Percentiles rank a stretch among this genome's conserved stretches.
phyloP scores from a whole-genome alignment of 78 protist species.

The Pelomyxa schiedti region DNA sequence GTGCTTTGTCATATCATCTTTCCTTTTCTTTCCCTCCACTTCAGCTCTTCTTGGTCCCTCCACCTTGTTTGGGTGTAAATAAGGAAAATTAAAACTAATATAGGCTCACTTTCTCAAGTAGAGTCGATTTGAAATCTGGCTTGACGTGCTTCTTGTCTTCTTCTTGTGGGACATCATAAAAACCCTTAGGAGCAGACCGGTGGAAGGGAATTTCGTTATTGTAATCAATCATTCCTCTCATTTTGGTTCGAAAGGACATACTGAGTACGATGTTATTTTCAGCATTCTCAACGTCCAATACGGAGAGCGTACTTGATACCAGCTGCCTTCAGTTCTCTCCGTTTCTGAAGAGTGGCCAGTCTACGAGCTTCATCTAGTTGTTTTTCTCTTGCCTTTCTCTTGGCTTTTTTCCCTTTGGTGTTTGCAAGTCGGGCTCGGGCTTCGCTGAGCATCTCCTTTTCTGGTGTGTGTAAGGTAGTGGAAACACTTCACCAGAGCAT shows the following conservation, averaged over 20 bases:
- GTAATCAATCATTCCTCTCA: constrained; percentile 30
- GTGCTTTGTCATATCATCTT: constrained; percentile 28
- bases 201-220: constrained; percentile 63
- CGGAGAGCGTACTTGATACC: constrained; percentile 55
- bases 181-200: constrained; percentile 39
- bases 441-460: constrained; percentile 94
- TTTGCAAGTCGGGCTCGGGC: constrained; percentile 99
- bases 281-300: not conserved
- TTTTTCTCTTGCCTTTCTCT: constrained; percentile 91
- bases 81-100: not conserved
- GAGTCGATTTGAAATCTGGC: constrained; percentile 14
- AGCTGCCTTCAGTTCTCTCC: constrained; percentile 89
- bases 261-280: not conserved
- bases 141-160: not conserved
- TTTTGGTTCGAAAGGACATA: constrained; percentile 13
- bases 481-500: not conserved
- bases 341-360: constrained; percentile 88
- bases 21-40: constrained; percentile 24
- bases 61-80: constrained; percentile 25
- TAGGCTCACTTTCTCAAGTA: constrained; percentile 7
- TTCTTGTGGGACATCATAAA: constrained; percentile 19
- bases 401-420: constrained; percentile 97
- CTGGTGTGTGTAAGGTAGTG: too few relatives aligned
- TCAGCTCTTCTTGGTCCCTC: constrained; percentile 37
- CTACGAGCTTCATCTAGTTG: constrained; percentile 96